These are phyloP conservation scores for Mycena albidolilacea DNA, from an alignment of 768 basidiomycete species.

Conservation along the genomic window DNA sequence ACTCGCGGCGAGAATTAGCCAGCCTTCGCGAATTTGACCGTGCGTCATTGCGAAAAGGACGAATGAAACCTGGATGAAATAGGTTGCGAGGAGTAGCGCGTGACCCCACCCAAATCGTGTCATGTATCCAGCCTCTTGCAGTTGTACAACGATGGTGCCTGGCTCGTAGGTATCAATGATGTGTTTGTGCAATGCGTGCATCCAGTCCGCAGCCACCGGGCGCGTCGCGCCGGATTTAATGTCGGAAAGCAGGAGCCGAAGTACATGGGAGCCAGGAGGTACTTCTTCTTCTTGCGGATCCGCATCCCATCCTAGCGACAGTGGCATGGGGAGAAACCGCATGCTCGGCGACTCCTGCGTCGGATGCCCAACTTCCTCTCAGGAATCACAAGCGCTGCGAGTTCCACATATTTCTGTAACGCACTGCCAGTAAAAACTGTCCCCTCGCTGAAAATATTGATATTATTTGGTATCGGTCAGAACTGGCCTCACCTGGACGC, in stretches of 20 bases:
- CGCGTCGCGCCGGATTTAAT: constrained; percentile 9
- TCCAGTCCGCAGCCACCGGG: constrained; percentile 2
- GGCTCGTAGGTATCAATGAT: background rate
- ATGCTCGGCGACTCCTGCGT: background rate
- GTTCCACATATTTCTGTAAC: constrained; percentile 4
- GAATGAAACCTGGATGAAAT: background rate
- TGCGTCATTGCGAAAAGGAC: background rate
- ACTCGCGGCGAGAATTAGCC: background rate
- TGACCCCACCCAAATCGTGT: background rate
- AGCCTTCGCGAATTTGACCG: background rate
- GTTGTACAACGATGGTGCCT: background rate
- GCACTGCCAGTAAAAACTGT: no score
- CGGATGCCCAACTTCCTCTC: background rate
- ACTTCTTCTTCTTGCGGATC: constrained; percentile 8
- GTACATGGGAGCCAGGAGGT: background rate
- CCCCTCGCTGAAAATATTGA: no score
- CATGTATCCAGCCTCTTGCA: constrained; percentile 6
- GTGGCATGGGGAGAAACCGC: constrained; percentile 16
- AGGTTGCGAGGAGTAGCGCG: background rate
- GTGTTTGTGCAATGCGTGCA: constrained; percentile 11
- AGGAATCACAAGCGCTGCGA: constrained; percentile 6
- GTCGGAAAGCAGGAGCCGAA: constrained; percentile 4
- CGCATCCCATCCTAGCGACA: constrained; percentile 16
- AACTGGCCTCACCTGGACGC: no score
- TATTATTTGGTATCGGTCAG: no score